phyloP scores from a whole-genome alignment of 2,329 filamentous ascomycete species.

The Sporothrix pallida region DNA sequence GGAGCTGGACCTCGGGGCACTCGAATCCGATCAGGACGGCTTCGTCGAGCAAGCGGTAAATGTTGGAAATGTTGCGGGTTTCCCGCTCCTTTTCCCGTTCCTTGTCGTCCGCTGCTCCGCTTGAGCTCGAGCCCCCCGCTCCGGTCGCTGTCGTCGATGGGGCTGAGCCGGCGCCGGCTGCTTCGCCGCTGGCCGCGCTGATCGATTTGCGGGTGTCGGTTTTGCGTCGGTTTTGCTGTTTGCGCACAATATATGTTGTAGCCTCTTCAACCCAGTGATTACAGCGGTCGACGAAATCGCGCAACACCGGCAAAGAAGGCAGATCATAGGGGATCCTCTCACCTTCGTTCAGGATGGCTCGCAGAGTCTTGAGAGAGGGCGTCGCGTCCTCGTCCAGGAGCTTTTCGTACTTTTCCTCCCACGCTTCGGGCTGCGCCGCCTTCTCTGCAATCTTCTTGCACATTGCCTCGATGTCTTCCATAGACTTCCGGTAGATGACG shows the following conservation, averaged over 20 bases:
- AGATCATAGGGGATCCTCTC: conserved; percentile 94
- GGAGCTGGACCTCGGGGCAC: conserved; percentile 83
- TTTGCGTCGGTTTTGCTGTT: conserved; percentile 96
- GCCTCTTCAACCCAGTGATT: conserved; percentile 98
- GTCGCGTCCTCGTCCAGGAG: conserved; percentile 81
- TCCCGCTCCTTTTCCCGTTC: conserved; percentile 75
- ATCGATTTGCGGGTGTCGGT: conserved; percentile 78
- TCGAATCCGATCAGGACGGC: conserved; percentile 91
- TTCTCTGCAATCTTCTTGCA: conserved; percentile 84
- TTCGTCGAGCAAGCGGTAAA: conserved; percentile 80
- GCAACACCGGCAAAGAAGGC: conserved; percentile 78
- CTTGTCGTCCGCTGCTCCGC: conserved; percentile 45
- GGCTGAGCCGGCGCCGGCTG: conserved; percentile 1
- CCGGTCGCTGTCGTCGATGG: conserved; percentile 67
- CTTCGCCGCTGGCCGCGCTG: conserved; percentile 51
- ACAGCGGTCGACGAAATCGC: conserved; percentile 91
- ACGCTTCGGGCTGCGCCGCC: conserved; percentile 81
- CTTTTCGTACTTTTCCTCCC: conserved; percentile 88
- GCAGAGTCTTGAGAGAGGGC: conserved; percentile 84
- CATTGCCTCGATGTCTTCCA: conserved; percentile 69
- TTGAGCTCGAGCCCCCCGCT: conserved; percentile 62
- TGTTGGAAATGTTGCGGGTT: conserved; percentile 85
- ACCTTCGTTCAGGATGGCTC: conserved; percentile 85
- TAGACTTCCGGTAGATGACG: conserved; percentile 77
- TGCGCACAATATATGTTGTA: conserved; percentile 92